A percentile compares a stretch with the other conserved stretches of the same genome.
Evolutionary conservation across 805 yeast species (phyloP).

Genomic region (Jamesozyma piceae): DNA sequence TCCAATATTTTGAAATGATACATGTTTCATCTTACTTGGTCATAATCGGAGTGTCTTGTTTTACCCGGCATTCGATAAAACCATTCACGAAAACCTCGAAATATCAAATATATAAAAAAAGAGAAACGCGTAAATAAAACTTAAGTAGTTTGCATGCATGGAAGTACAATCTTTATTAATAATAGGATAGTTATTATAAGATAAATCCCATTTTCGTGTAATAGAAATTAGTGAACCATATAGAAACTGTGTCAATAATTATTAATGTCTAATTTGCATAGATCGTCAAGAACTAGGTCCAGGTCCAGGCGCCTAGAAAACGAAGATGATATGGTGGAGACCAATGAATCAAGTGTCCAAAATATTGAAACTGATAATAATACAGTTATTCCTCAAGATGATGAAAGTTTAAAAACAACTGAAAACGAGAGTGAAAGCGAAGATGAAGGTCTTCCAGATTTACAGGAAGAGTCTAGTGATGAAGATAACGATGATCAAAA

Average conservation of each 20-base stretch:
- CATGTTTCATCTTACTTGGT: no score
- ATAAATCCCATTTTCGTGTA: no score
- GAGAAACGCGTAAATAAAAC: background rate
- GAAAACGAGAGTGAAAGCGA: constrained; percentile 4
- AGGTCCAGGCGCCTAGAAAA: constrained; percentile 10
- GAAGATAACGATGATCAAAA: constrained; percentile 3
- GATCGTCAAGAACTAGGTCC: constrained; percentile 26
- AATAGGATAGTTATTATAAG: no score
- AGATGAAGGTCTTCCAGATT: constrained; percentile 14
- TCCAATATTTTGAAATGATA: background rate
- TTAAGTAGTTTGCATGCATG: no score
- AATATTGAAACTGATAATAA: constrained; percentile 1
- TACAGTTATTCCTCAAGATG: constrained; percentile 4
- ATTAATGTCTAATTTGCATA: constrained; percentile 32
- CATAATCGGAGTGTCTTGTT: no score
- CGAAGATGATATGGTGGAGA: background rate
- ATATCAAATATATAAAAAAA: background rate
- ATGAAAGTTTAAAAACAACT: constrained; percentile 14
- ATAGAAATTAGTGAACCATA: no score
- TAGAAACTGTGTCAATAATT: no score
- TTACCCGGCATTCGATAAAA: background rate
- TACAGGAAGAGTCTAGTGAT: constrained; percentile 3
- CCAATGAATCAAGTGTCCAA: constrained; percentile 6
- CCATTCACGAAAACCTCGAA: background rate
- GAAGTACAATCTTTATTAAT: no score